Conservation (phyloP, 2,329 filamentous ascomycete genomes). For the Ploettnerulaceae sp. region DNA sequence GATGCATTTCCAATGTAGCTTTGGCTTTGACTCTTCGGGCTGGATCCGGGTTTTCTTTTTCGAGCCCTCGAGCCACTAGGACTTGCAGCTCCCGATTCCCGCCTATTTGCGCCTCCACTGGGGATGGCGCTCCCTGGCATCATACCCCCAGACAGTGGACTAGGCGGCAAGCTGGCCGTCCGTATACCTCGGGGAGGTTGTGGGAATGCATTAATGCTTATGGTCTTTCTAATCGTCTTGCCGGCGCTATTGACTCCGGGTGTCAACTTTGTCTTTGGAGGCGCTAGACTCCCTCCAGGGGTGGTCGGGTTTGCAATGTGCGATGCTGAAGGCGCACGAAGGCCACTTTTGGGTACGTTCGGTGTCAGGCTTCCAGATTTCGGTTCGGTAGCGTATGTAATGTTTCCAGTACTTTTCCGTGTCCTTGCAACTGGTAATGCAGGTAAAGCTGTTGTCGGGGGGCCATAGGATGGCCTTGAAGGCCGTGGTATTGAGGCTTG, state of each 20-base stretch:
- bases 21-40: constrained; percentile 34
- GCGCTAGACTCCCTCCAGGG: constrained; percentile 47
- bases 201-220: constrained; percentile 92
- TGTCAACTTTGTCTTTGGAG: constrained; percentile 52
- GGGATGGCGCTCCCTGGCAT: constrained; percentile 16
- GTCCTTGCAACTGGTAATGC: constrained; percentile 70
- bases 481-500: constrained; percentile 38
- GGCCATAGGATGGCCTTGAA: constrained; percentile 63
- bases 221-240: constrained; percentile 75
- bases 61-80: constrained; percentile 22
- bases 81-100: constrained; percentile 27
- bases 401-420: constrained; percentile 57
- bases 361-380: constrained; percentile 29
- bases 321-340: constrained; percentile 56
- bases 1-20: constrained; percentile 41
- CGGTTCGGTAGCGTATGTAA: constrained; percentile 36
- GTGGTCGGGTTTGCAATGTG: constrained; percentile 46
- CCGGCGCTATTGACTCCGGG: constrained; percentile 54
- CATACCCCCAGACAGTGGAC: constrained; percentile 50
- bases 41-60: constrained; percentile 32
- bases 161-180: constrained; percentile 56
- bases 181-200: constrained; percentile 71
- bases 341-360: constrained; percentile 48
- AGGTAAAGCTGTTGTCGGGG: constrained; percentile 67
- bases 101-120: constrained; percentile 14